phyloP scores from a whole-genome alignment of 768 basidiomycete genomes.

The Ramaria rubella region DNA sequence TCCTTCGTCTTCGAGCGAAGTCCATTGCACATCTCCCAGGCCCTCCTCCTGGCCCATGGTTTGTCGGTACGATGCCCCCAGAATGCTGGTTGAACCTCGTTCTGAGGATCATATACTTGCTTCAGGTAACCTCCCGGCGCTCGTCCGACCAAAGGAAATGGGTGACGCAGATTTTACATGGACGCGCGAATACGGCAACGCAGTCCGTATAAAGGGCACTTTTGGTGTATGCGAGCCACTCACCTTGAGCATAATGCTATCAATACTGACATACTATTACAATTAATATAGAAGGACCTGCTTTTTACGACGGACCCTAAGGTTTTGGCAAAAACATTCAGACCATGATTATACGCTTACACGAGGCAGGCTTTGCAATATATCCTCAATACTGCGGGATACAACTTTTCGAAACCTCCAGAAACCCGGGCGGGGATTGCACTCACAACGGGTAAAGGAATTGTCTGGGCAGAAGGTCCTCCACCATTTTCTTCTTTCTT shows the following conservation, averaged over 20 bases:
- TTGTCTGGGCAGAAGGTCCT: conserved; percentile 7
- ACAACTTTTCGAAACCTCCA: conserved; percentile 16
- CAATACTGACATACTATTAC: background rate
- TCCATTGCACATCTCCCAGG: background rate
- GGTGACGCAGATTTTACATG: conserved; percentile 17
- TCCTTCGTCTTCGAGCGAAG: background rate
- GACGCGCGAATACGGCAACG: conserved; percentile 16
- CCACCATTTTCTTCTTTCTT: background rate
- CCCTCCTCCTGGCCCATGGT: background rate
- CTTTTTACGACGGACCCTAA: conserved; percentile 6
- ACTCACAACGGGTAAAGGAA: background rate
- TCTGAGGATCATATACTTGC: background rate
- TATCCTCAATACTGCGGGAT: conserved; percentile 23
- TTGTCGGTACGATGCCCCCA: background rate
- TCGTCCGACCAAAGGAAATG: conserved; percentile 13
- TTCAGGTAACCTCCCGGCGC: conserved; percentile 1
- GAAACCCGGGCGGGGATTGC: background rate
- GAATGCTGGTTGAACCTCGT: background rate
- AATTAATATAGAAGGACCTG: background rate
- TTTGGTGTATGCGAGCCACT: conserved; percentile 16
- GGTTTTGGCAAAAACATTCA: background rate
- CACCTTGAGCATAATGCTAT: background rate
- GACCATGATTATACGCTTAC: background rate
- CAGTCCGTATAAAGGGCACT: conserved; percentile 15
- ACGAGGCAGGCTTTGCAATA: conserved; percentile 21